Evolutionary conservation across 306 rosid species (phyloP), one percentile per base, ranked within the genome.

Genomic region (Cicer arietinum): DNA sequence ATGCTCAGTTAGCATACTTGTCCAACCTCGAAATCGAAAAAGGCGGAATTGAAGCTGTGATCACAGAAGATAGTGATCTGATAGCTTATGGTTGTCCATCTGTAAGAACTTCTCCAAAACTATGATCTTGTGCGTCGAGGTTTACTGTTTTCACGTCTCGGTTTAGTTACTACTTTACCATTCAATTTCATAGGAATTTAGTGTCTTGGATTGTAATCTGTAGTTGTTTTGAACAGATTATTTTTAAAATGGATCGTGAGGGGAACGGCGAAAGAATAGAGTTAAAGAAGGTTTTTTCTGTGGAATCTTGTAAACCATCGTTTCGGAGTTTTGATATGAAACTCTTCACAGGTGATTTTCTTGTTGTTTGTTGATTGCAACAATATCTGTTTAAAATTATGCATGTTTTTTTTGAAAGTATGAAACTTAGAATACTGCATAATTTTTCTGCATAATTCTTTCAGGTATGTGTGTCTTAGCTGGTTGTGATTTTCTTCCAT

Each of bases 401-500:
- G 43, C 48, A 11, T n/a, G 37, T 54, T 62, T 10, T 10, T 58
- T 44, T 61, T 80, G 61, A 64, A 59, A 44, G 41, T 67, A 16
- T 22, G 42, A 66, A 39, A 25, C 18, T 8, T 40, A 58, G 47
- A 39, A 56, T 35, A 7, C 67, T 7, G 68, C 16, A 57, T 44
- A 56, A 63, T 63, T 73, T 58, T 67, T 74, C 20, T 14, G 12
- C 65, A 67, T 1, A 37, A 76, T 11, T 85, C 6, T 20, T 47
- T 4, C 90, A 94, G 97, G 98, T 54, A 91, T 94, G 98, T 91
- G 97, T 77, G 92, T 91, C 59, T 79, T 94, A 69, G 98, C 98
- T 53, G 98, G 98, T 77, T 91, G 98, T 79, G 98, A 94, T 78
- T 91, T 94, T 87, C 98, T 91, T 82, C 85, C 97, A 60, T 94